A percentile compares a stretch with the other conserved stretches of the same genome.
These are phyloP conservation scores for Podospora didyma DNA, from an alignment of 495 filamentous ascomycete species.

Conservation along the genomic window DNA sequence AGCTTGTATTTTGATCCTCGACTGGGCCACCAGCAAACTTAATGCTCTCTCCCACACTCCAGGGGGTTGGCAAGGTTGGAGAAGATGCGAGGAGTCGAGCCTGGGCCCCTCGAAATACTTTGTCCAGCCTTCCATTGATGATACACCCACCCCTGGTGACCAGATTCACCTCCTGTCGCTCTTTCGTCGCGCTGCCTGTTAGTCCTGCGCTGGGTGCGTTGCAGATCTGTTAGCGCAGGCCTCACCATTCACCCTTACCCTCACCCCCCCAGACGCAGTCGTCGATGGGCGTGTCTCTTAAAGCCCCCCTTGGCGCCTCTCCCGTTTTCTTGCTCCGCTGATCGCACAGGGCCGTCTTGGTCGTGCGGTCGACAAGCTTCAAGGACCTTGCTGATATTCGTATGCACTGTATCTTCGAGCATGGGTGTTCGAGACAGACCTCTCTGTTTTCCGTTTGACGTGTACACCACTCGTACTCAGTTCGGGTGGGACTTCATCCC, in stretches of 20 bases:
- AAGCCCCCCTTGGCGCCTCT: neutral
- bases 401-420: neutral
- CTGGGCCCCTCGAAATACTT: too few species aligned
- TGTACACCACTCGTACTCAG: neutral
- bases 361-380: constrained; percentile 3
- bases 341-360: constrained; percentile 3
- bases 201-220: neutral
- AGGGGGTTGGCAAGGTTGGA: too few species aligned
- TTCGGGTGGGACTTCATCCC: neutral
- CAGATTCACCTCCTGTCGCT: neutral
- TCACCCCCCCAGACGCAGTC: neutral
- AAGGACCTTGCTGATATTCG: neutral
- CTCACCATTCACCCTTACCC: neutral
- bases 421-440: neutral
- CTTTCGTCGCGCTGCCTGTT: neutral
- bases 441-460: neutral
- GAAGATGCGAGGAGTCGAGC: too few species aligned
- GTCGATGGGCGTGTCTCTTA: neutral
- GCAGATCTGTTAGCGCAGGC: neutral
- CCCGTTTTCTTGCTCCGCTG: neutral
- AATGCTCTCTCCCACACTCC: too few species aligned
- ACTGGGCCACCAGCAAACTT: too few species aligned
- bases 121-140: neutral
- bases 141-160: neutral
- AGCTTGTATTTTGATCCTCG: neutral